A percentile compares a stretch with the other conserved stretches of the same genome.
Evolutionary conservation across 371 early-diverging fungal species (phyloP).

Genomic region (Mucor plumbeus): DNA sequence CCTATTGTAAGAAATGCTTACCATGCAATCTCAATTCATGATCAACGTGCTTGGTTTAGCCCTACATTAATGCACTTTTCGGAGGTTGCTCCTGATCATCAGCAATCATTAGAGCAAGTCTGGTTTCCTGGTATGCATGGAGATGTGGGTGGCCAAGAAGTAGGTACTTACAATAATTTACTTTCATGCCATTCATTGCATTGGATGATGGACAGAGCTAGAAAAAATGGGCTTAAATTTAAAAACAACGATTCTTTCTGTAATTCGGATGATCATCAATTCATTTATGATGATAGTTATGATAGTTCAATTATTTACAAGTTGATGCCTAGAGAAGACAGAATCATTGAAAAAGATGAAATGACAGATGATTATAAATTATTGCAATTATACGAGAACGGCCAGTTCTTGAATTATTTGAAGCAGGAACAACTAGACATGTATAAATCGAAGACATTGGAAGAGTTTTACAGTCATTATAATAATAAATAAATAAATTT

Average conservation of each 20-base stretch:
- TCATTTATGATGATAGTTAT: constrained; percentile 40
- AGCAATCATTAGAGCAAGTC: constrained; percentile 37
- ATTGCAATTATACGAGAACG: constrained; percentile 26
- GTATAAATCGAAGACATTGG: constrained; percentile 37
- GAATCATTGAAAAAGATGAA: constrained; percentile 29
- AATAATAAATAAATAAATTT: constrained; percentile 2
- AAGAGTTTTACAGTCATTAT: constrained; percentile 6
- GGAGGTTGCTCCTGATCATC: neutral
- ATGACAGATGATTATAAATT: neutral
- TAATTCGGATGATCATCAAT: constrained; percentile 16
- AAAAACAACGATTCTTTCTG: constrained; percentile 18
- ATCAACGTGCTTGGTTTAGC: constrained; percentile 47
- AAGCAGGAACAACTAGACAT: constrained; percentile 27
- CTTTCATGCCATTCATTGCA: constrained; percentile 36
- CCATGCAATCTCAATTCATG: constrained; percentile 48
- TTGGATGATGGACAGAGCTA: constrained; percentile 47
- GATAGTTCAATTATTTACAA: constrained; percentile 27
- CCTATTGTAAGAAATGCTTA: constrained; percentile 40
- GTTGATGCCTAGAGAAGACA: constrained; percentile 35
- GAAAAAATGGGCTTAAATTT: constrained; percentile 35
- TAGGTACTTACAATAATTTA: constrained; percentile 16
- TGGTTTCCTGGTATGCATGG: constrained; percentile 52
- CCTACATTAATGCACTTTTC: constrained; percentile 39
- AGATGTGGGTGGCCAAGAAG: constrained; percentile 38
- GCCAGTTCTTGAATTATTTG: constrained; percentile 25